Evolutionary conservation across 1,284 basidiomycete genomes (phyloP).

Genomic region (Tetrapyrgos nigripes): DNA sequence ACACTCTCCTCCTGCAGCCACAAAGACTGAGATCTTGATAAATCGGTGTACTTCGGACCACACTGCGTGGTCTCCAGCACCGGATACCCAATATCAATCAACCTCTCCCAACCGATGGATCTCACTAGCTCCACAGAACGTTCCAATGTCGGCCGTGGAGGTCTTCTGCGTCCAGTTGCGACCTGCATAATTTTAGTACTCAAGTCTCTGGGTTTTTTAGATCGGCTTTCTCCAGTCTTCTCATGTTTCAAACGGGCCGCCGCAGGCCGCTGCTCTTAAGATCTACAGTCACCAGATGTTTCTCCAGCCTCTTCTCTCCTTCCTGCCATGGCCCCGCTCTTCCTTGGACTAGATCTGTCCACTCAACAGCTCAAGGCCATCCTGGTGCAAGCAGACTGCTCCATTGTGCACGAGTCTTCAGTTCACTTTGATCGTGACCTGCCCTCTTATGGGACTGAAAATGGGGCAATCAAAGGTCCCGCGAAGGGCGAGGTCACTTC

Average conservation of each 20-base stretch:
- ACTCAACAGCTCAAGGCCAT: slow-evolving; percentile 89
- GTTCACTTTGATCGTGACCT: slow-evolving; percentile 87
- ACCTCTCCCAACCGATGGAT: no score
- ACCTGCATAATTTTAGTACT: no score
- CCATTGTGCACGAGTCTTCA: slow-evolving; percentile 73
- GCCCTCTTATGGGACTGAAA: slow-evolving; percentile 73
- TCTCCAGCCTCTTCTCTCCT: not conserved
- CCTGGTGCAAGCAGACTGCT: slow-evolving; percentile 64
- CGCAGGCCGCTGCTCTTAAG: not conserved
- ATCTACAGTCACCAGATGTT: not conserved
- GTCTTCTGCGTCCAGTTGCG: no score
- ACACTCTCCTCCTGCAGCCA: no score
- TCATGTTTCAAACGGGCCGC: not conserved
- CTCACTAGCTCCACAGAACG: no score
- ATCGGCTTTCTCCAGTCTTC: not conserved
- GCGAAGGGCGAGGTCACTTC: slow-evolving; percentile 77
- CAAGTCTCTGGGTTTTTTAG: no score
- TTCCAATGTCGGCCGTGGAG: no score
- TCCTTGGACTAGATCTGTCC: slow-evolving; percentile 88
- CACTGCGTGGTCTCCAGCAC: no score
- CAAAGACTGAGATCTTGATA: no score
- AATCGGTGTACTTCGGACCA: no score
- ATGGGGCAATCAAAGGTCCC: slow-evolving; percentile 75
- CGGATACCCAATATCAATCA: no score
- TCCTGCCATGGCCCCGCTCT: slow-evolving; percentile 46